A percentile compares a stretch with the other conserved stretches of the same genome.
phyloP scores from a whole-genome alignment of 179 eudicot genomes.

The Silene coronaria region DNA sequence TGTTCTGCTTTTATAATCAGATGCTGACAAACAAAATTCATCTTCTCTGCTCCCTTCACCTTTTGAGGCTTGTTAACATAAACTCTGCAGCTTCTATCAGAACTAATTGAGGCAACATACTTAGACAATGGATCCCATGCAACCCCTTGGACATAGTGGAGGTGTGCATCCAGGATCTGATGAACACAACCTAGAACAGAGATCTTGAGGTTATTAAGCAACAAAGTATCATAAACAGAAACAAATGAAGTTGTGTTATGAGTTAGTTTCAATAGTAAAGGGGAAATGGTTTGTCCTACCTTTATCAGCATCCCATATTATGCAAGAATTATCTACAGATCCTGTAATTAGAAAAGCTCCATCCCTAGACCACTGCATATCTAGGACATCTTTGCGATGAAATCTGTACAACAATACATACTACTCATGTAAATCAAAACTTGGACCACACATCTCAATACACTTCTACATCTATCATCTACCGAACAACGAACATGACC shows the following conservation, averaged over 20 bases:
- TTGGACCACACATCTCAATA: not conserved
- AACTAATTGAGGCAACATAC: slow-evolving; percentile 84
- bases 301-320: slow-evolving; percentile 87
- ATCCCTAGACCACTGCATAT: slow-evolving; percentile 85
- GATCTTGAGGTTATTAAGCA: not conserved
- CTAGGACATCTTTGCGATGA: slow-evolving; percentile 94
- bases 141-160: slow-evolving; percentile 96
- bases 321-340: slow-evolving; percentile 95
- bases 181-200: slow-evolving; percentile 63
- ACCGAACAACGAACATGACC: not conserved
- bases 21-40: slow-evolving; percentile 75
- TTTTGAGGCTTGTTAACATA: slow-evolving; percentile 74
- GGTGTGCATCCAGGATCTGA: slow-evolving; percentile 89
- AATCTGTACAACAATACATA: slow-evolving; percentile 42
- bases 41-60: slow-evolving; percentile 61
- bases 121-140: slow-evolving; percentile 93
- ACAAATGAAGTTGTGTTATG: not conserved
- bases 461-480: not conserved
- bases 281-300: slow-evolving; percentile 31
- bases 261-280: not conserved
- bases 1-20: slow-evolving; percentile 63
- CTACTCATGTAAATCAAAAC: not conserved
- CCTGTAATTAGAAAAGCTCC: slow-evolving; percentile 88
- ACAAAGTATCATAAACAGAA: not conserved
- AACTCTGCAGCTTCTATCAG: slow-evolving; percentile 85